These are phyloP conservation scores for Cardiospermum halicacabum DNA, from an alignment of 345 rosid genomes.

Conservation along the genomic window DNA sequence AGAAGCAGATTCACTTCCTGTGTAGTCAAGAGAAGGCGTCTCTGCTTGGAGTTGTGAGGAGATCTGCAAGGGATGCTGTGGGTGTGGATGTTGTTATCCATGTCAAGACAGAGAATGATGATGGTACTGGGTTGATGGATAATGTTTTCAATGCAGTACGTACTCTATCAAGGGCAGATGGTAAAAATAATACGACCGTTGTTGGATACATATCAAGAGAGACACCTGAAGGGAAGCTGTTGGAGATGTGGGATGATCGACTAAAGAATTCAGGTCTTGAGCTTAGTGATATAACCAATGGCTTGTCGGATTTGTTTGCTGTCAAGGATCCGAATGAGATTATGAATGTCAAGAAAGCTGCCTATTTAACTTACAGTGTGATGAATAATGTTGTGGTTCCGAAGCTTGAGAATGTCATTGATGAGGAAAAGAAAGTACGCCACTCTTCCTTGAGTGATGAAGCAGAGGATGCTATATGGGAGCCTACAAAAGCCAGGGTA, in stretches of 20 bases:
- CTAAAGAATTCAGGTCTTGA: conserved; percentile 24
- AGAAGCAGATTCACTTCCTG: conserved; percentile 43
- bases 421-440: conserved; percentile 46
- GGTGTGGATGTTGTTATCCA: conserved; percentile 40
- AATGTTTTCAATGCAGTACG: conserved; percentile 28
- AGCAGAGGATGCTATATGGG: conserved; percentile 44
- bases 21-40: conserved; percentile 43
- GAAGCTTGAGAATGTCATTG: conserved; percentile 48
- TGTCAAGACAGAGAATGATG: conserved; percentile 36
- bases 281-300: conserved; percentile 35
- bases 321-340: conserved; percentile 41
- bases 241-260: conserved; percentile 44
- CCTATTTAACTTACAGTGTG: conserved; percentile 33
- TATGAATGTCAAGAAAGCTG: conserved; percentile 43
- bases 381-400: conserved; percentile 51
- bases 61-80: conserved; percentile 33
- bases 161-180: conserved; percentile 23
- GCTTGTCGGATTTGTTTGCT: conserved; percentile 47
- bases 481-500: conserved; percentile 39
- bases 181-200: conserved; percentile 20
- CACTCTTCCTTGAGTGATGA: conserved; percentile 51
- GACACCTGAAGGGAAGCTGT: conserved; percentile 43
- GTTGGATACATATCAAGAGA: conserved; percentile 41
- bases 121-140: conserved; percentile 41
- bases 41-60: conserved; percentile 38